phyloP scores from a whole-genome alignment of 148 eudicot species.

The Fagopyrum tataricum region DNA sequence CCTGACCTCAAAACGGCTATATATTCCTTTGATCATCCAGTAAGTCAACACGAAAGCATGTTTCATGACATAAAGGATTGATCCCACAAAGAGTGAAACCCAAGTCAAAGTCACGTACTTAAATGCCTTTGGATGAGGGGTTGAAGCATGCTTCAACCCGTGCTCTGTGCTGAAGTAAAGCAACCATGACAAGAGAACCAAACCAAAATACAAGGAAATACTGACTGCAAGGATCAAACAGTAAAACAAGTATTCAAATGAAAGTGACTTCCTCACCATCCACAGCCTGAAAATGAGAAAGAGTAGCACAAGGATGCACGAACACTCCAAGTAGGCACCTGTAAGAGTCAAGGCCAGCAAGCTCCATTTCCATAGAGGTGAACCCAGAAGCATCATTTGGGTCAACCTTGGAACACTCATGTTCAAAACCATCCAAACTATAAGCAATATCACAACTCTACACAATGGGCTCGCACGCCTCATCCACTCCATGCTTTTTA shows the following conservation, averaged over 20 bases:
- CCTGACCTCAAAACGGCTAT: too few relatives aligned
- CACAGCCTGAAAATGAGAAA: background rate
- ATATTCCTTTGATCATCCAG: too few relatives aligned
- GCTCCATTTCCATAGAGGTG: conserved; percentile 8
- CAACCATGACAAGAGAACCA: background rate
- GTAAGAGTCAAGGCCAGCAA: background rate
- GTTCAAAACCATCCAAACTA: background rate
- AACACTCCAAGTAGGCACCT: background rate
- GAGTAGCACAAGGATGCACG: background rate
- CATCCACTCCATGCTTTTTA: too few relatives aligned
- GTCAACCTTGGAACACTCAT: background rate
- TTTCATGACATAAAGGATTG: too few relatives aligned
- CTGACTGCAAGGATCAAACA: background rate
- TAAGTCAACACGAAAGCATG: too few relatives aligned
- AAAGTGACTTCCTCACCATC: background rate
- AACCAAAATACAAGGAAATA: background rate
- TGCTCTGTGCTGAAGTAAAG: background rate
- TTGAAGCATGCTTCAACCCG: background rate
- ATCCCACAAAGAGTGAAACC: too few relatives aligned
- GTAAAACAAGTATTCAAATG: background rate
- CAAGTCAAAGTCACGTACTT: background rate
- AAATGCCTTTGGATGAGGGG: background rate
- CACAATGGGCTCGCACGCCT: too few relatives aligned
- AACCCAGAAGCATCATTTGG: background rate
- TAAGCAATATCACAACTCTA: background rate